Percentiles rank a stretch among this genome's conserved stretches.
Evolutionary conservation across 306 rosid genomes (phyloP).

Genomic region (Cucumis cinereus): DNA sequence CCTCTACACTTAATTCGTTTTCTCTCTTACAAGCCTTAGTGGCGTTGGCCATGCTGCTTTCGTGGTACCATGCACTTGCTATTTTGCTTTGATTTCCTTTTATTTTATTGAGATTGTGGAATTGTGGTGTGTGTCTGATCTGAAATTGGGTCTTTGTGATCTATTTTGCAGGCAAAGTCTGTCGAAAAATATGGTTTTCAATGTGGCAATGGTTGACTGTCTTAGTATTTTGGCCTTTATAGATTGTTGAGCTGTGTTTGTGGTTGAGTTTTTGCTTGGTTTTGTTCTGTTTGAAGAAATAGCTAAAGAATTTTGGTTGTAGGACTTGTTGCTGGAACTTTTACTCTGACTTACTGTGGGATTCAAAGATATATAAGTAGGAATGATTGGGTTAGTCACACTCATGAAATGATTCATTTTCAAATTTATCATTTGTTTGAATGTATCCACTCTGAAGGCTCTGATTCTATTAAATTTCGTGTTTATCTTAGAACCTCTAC

Average conservation of each 20-base stretch:
- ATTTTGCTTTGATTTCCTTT: not conserved
- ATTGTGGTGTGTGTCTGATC: conserved; percentile 1
- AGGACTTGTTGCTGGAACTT: conserved; percentile 70
- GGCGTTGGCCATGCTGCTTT: conserved; percentile 46
- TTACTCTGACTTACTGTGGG: conserved; percentile 44
- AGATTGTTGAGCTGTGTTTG: conserved; percentile 12
- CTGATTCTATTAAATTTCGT: not conserved
- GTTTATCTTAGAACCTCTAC: not conserved
- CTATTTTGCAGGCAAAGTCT: conserved; percentile 40
- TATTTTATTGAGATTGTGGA: not conserved
- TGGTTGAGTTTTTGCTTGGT: conserved; percentile 9
- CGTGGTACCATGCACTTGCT: conserved; percentile 36
- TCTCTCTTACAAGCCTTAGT: conserved; percentile 32
- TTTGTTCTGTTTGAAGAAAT: not conserved
- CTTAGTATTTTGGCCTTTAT: not conserved
- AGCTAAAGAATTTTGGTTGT: conserved; percentile 1
- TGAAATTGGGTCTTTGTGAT: not conserved
- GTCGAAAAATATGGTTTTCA: conserved; percentile 37
- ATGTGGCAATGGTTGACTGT: conserved; percentile 38
- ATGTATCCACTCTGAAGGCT: not conserved
- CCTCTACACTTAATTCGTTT: not conserved
- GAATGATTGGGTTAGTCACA: conserved; percentile 71
- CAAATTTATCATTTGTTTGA: not conserved
- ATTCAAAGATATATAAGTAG: conserved; percentile 40
- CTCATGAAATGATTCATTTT: not conserved